A percentile compares a stretch with the other conserved stretches of the same genome.
These are phyloP conservation scores for Patellifolia procumbens DNA, from an alignment of 179 eudicot genomes.

Conservation along the genomic window DNA sequence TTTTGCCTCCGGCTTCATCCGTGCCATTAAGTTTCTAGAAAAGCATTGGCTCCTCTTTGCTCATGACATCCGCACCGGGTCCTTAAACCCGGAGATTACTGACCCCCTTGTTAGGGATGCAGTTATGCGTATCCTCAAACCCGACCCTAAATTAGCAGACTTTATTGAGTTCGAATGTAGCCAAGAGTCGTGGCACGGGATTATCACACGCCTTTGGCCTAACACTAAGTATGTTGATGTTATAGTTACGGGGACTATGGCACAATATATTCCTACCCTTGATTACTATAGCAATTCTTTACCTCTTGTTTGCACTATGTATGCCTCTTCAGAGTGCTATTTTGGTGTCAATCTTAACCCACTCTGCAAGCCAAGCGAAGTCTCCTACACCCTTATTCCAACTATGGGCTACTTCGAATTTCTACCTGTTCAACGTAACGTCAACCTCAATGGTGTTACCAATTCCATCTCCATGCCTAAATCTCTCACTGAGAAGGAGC, in stretches of 20 bases:
- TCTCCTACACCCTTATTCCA: conserved; percentile 70
- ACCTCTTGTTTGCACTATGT: conserved; percentile 72
- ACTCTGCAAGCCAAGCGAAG: conserved; percentile 61
- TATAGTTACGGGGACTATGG: conserved; percentile 80
- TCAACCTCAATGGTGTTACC: conserved; percentile 31
- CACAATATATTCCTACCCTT: conserved; percentile 74
- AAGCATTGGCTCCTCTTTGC: conserved; percentile 54
- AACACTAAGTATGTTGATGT: conserved; percentile 77
- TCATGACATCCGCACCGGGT: conserved; percentile 54
- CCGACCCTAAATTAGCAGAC: conserved; percentile 58
- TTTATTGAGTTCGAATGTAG: conserved; percentile 57
- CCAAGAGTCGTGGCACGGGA: conserved; percentile 62
- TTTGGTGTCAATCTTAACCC: conserved; percentile 75
- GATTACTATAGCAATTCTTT: conserved; percentile 68
- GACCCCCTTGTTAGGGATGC: conserved; percentile 48
- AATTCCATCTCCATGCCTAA: conserved; percentile 44
- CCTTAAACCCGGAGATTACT: conserved; percentile 39
- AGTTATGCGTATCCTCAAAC: conserved; percentile 40
- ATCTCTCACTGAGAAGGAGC: conserved; percentile 57
- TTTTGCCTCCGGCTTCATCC: conserved; percentile 75
- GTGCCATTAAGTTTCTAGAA: conserved; percentile 67
- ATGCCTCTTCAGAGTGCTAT: conserved; percentile 75
- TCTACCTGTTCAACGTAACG: conserved; percentile 51
- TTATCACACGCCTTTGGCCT: conserved; percentile 70
- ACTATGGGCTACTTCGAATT: conserved; percentile 76